Base-by-base conservation (phyloP, 352 stramenopile species). In the Pythium rhizo-oryzae region DNA sequence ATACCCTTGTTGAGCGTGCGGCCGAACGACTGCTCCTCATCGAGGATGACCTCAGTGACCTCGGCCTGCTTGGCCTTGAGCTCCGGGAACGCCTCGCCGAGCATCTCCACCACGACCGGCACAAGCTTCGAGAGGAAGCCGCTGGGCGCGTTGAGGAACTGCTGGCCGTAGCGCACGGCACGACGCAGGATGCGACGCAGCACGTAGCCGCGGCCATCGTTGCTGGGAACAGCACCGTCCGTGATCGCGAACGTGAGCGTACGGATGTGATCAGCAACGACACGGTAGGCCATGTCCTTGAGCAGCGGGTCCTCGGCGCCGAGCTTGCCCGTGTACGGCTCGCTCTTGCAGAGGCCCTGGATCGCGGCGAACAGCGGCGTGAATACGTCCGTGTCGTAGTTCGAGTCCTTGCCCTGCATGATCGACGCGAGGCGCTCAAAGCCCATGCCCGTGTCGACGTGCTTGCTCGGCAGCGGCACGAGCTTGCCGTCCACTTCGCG, bases 381-480 rank as follows among this genome's bases (percentile, higher is more conserved):
- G 77, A 99, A 99, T 28, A 98, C 85, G 71, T 99, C 98, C 71
- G 98, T 99, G 80, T 99, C 98, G 82, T 99, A 99, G 85, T 99
- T 99, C 44, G 88, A 98, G 60, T 80, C 86, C 75, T 98, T 98
- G 61, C 88, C 85, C 78, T 98, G 93, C 56, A 98, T 70, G 51
- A 98, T 96, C 41, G 88, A 97, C 1, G 89, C 89, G 35, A 98
- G 70, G 54, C 98, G 90, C 76, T 99, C 98, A 67, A 99, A 96
- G 65, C 98, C 98, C 97, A 99, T 99, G 44, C 98, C 98, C 7
- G 98, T 99, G 81, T 99, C 98, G 37, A 99, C 95, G 83, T 99
- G 97, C 75, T 99, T 91, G 66, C 85, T 84, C 3, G 97, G 97
- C n/a, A 99, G 75, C 4, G 77, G 51, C 56, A 97, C 80, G 41